Evolutionary conservation across 345 rosid species (phyloP).

Genomic region (Schrenkiella parvula): DNA sequence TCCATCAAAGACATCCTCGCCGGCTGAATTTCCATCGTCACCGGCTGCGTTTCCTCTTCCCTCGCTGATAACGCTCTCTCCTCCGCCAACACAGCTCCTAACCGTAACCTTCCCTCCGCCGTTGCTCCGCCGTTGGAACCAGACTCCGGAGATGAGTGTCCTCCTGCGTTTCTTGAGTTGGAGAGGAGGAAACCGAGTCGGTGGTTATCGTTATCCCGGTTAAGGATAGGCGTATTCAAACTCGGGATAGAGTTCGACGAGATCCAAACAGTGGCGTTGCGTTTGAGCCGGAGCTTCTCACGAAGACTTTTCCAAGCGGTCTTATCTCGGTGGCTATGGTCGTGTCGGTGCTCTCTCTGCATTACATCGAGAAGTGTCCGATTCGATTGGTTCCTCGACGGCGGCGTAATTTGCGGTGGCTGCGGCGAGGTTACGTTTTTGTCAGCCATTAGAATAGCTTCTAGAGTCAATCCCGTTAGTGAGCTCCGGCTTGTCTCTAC

Average conservation of each 20-base stretch:
- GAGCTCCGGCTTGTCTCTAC: constrained; percentile 38
- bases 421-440: constrained; percentile 30
- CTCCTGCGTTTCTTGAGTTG: constrained; percentile 17
- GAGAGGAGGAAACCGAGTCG: constrained; percentile 37
- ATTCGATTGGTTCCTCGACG: constrained; percentile 24
- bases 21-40: constrained; percentile 38
- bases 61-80: constrained; percentile 66
- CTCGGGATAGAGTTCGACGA: constrained; percentile 45
- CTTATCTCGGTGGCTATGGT: constrained; percentile 33
- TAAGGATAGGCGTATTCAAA: constrained; percentile 36
- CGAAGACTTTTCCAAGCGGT: constrained; percentile 71
- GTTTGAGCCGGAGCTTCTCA: constrained; percentile 62
- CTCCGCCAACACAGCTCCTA: constrained; percentile 53
- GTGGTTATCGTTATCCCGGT: constrained; percentile 16
- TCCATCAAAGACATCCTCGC: constrained; percentile 92
- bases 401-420: background rate
- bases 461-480: constrained; percentile 29
- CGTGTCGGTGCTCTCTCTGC: constrained; percentile 40
- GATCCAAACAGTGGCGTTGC: constrained; percentile 62
- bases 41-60: constrained; percentile 27
- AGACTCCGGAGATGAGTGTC: constrained; percentile 17
- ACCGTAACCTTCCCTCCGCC: constrained; percentile 25
- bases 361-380: constrained; percentile 59
- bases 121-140: background rate
- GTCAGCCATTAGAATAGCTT: constrained; percentile 34